Percentiles rank a stretch among this genome's conserved stretches.
Conservation (phyloP, 768 basidiomycete species). For the Boletus insuetus region DNA sequence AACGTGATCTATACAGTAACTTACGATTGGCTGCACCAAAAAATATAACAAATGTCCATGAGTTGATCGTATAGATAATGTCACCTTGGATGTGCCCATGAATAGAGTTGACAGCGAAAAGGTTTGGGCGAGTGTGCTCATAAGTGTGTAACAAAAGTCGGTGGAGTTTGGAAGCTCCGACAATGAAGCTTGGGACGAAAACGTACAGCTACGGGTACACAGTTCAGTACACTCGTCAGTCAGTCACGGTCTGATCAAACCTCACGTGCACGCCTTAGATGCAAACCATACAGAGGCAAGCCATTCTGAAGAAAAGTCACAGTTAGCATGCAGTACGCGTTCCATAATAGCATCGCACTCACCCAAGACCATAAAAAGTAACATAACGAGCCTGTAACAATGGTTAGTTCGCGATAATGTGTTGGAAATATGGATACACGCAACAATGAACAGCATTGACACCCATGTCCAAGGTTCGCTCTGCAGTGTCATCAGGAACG, state of each 20-base stretch:
- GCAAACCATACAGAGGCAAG: background rate
- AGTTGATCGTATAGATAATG: background rate
- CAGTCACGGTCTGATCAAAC: background rate
- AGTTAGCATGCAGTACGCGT: background rate
- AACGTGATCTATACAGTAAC: background rate
- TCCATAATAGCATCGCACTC: background rate
- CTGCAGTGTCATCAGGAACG: background rate
- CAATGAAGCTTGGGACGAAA: background rate
- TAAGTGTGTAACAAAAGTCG: background rate
- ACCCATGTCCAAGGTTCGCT: slow-evolving; percentile 6
- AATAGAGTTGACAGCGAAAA: background rate
- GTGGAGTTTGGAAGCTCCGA: background rate
- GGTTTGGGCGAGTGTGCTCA: background rate
- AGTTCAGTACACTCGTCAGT: background rate
- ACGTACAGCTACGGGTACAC: background rate
- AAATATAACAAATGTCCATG: background rate
- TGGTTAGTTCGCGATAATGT: background rate
- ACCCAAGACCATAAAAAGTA: background rate
- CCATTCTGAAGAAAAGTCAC: background rate
- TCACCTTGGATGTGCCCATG: background rate
- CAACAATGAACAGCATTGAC: slow-evolving; percentile 7
- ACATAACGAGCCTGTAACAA: slow-evolving; percentile 6
- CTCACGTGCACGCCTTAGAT: background rate
- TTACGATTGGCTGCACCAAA: slow-evolving; percentile 1
- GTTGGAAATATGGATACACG: background rate